Conservation (phyloP, 2,329 filamentous ascomycete genomes). For the Colletotrichum tamarilloi region DNA sequence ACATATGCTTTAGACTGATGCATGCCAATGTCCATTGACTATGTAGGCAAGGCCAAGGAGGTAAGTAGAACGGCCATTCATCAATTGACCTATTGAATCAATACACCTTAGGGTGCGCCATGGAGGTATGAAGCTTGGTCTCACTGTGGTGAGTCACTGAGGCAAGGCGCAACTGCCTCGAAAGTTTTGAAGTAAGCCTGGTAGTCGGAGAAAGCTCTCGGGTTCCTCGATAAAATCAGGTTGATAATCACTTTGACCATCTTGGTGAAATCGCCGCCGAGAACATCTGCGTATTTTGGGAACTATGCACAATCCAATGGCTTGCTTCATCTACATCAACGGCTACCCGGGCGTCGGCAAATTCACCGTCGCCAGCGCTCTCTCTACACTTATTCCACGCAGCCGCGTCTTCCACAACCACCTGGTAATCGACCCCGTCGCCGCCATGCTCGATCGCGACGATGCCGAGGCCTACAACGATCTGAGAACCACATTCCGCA, state of each 20-base stretch:
- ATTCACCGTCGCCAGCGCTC: conserved; percentile 43
- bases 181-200: background rate
- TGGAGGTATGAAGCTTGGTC: background rate
- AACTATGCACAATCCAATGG: conserved; percentile 4
- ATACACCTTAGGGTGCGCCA: background rate
- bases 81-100: background rate
- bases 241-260: background rate
- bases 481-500: conserved; percentile 29
- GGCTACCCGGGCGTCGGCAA: conserved; percentile 47
- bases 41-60: background rate
- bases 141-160: background rate
- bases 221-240: background rate
- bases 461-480: conserved; percentile 39
- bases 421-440: conserved; percentile 42
- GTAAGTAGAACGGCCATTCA: background rate
- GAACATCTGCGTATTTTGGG: too few relatives aligned
- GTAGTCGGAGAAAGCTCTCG: background rate
- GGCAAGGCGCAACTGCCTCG: background rate
- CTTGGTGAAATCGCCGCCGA: background rate
- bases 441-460: conserved; percentile 36
- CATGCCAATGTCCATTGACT: background rate
- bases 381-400: conserved; percentile 40
- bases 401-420: conserved; percentile 45
- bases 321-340: conserved; percentile 44
- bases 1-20: background rate